Conservation (phyloP, 2,329 filamentous ascomycete genomes). For the Venturia pyrina region DNA sequence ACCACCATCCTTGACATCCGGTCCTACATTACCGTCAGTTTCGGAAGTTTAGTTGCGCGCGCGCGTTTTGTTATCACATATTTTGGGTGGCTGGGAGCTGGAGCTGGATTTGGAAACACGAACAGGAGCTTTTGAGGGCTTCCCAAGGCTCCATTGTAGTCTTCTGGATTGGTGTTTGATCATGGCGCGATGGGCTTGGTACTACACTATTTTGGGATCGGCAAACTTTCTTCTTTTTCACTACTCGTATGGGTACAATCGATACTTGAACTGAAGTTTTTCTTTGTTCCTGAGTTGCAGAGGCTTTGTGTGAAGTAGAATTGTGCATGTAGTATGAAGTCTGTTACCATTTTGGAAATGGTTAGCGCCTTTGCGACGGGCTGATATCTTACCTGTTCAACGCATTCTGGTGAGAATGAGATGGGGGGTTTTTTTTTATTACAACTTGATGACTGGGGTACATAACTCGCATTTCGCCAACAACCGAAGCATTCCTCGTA, state of each 20-base stretch:
- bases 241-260: background rate
- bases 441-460: too few relatives aligned
- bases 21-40: background rate
- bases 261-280: background rate
- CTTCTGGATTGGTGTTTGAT: background rate
- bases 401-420: too few relatives aligned
- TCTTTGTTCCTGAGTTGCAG: background rate
- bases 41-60: background rate
- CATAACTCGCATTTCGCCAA: too few relatives aligned
- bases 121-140: background rate
- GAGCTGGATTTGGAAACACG: background rate
- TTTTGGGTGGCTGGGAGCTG: background rate
- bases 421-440: too few relatives aligned
- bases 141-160: background rate
- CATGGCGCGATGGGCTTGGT: background rate
- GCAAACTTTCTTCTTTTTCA: background rate
- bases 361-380: too few relatives aligned
- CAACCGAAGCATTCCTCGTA: too few relatives aligned
- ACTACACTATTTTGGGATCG: background rate
- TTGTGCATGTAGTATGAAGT: too few relatives aligned
- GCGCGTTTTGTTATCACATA: background rate
- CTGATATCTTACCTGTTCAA: too few relatives aligned
- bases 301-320: background rate
- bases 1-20: background rate
- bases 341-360: background rate